phyloP scores from a whole-genome alignment of 441 rosid genomes.

The Lepidium campestre region DNA sequence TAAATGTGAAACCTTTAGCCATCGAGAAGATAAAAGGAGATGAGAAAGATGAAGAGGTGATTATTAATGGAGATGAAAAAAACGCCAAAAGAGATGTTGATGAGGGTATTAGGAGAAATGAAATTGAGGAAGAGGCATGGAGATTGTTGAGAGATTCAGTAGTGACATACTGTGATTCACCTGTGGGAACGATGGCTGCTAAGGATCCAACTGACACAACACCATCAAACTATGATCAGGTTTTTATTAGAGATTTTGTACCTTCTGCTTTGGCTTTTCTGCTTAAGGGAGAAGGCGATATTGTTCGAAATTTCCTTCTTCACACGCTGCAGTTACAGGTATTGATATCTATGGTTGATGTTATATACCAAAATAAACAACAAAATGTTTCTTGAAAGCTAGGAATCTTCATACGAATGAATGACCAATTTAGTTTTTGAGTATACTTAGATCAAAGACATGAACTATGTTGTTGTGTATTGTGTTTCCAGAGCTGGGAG shows the following conservation, averaged over 20 bases:
- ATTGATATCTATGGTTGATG: neutral
- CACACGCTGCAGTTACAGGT: conserved; percentile 93
- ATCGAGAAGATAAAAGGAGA: conserved; percentile 54
- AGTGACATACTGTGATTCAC: conserved; percentile 69
- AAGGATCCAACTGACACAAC: conserved; percentile 75
- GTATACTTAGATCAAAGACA: neutral
- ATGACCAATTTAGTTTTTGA: neutral
- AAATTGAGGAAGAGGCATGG: conserved; percentile 80
- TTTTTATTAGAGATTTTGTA: conserved; percentile 78
- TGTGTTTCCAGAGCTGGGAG: conserved; percentile 76
- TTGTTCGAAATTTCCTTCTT: conserved; percentile 85
- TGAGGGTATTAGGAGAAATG: conserved; percentile 37
- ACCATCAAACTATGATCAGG: conserved; percentile 89
- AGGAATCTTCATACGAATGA: neutral
- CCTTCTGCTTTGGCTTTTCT: conserved; percentile 85
- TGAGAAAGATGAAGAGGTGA: conserved; percentile 39
- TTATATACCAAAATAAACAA: neutral
- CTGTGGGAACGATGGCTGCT: conserved; percentile 88
- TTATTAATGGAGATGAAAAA: conserved; percentile 19
- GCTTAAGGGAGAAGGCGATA: conserved; percentile 79
- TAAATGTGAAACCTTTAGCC: conserved; percentile 56
- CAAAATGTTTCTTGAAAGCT: neutral
- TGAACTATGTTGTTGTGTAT: neutral
- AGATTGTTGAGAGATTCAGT: conserved; percentile 64
- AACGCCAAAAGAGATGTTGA: conserved; percentile 39